These are phyloP conservation scores for Phytophthora constricta DNA, from an alignment of 352 stramenopile genomes.

Conservation along the genomic window DNA sequence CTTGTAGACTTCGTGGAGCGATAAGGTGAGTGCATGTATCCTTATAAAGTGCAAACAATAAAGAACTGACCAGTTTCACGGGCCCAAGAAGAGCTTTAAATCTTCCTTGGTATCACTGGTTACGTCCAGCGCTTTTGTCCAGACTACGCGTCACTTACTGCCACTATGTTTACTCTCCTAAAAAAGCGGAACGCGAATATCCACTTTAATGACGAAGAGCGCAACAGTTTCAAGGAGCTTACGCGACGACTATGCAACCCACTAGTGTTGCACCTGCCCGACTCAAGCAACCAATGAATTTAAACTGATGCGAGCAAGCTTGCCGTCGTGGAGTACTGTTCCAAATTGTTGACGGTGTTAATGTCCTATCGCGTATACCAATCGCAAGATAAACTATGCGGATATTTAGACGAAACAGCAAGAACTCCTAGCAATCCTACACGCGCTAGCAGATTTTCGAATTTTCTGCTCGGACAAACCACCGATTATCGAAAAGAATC, in stretches of 20 bases:
- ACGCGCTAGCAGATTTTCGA: neutral
- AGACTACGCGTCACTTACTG: neutral
- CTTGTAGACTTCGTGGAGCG: slow-evolving; percentile 16
- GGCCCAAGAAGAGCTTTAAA: slow-evolving; percentile 4
- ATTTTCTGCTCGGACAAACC: neutral
- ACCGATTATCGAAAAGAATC: slow-evolving; percentile 2
- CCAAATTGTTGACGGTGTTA: slow-evolving; percentile 1
- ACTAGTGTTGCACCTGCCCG: slow-evolving; percentile 7
- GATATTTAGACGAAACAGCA: neutral
- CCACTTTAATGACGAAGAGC: neutral
- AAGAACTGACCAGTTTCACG: neutral
- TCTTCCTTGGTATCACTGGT: neutral
- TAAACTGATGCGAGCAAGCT: slow-evolving; percentile 12
- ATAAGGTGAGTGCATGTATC: slow-evolving; percentile 11
- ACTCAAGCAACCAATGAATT: slow-evolving; percentile 6
- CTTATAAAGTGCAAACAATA: slow-evolving; percentile 11
- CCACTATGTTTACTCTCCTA: neutral
- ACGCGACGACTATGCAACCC: slow-evolving; percentile 3
- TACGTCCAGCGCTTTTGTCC: slow-evolving; percentile 8
- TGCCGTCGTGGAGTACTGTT: slow-evolving; percentile 14
- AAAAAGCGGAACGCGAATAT: slow-evolving; percentile 4
- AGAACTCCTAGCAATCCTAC: neutral
- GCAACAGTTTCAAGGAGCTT: neutral
- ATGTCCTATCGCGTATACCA: too few relatives aligned
- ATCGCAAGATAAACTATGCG: neutral